These are phyloP conservation scores for Mortierella sp. DNA, from an alignment of 371 early-diverging fungal species.

Conservation along the genomic window DNA sequence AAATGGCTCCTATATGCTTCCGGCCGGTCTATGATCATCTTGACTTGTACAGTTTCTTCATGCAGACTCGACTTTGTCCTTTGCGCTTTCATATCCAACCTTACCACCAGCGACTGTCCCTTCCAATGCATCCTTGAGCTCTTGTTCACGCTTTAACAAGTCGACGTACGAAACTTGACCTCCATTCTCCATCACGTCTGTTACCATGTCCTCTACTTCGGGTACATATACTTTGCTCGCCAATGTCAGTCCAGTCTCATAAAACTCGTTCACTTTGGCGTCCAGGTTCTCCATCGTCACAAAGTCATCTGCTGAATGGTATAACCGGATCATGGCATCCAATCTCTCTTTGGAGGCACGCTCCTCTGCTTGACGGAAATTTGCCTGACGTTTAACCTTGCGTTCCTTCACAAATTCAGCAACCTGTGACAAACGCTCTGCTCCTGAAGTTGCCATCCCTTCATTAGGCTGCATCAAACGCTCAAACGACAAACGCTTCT, in stretches of 20 bases:
- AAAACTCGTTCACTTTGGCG: constrained; percentile 58
- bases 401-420: constrained; percentile 44
- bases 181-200: constrained; percentile 52
- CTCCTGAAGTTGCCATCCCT: constrained; percentile 21
- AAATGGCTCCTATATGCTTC: too few species aligned
- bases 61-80: constrained; percentile 35
- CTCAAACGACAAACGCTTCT: constrained; percentile 40
- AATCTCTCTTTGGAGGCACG: constrained; percentile 54
- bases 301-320: constrained; percentile 61
- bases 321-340: constrained; percentile 59
- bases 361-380: constrained; percentile 35
- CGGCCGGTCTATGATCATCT: background rate
- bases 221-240: constrained; percentile 38
- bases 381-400: constrained; percentile 36
- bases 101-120: constrained; percentile 54
- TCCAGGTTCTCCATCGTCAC: constrained; percentile 63
- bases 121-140: constrained; percentile 52
- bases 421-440: constrained; percentile 37
- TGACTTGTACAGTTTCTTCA: constrained; percentile 4
- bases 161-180: constrained; percentile 42
- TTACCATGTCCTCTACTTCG: constrained; percentile 41
- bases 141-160: constrained; percentile 50
- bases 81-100: constrained; percentile 42
- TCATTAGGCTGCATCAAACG: constrained; percentile 42
- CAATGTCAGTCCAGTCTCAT: constrained; percentile 47